Conservation (phyloP, 169 alveolate species). For the Plasmodium reichenowi region DNA sequence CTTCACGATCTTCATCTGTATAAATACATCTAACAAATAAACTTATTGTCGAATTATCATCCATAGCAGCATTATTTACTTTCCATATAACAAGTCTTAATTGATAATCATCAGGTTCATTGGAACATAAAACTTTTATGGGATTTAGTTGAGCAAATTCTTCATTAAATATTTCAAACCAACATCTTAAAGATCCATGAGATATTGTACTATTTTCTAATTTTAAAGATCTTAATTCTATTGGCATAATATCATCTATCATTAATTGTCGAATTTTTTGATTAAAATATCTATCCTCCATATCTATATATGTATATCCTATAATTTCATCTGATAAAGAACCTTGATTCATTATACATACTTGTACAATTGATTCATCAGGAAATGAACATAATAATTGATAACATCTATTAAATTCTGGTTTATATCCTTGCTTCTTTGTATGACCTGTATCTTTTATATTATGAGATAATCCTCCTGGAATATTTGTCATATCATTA, state of each 20-base stretch:
- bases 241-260: constrained; percentile 86
- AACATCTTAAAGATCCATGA: constrained; percentile 91
- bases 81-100: constrained; percentile 92
- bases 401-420: constrained; percentile 90
- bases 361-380: constrained; percentile 89
- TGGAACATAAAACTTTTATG: constrained; percentile 83
- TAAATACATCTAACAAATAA: constrained; percentile 89
- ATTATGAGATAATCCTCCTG: constrained; percentile 86
- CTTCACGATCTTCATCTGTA: constrained; percentile 86
- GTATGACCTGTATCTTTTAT: constrained; percentile 87
- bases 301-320: constrained; percentile 91
- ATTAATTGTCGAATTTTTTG: constrained; percentile 86
- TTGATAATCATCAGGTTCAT: constrained; percentile 91
- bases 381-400: constrained; percentile 91
- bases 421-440: constrained; percentile 89
- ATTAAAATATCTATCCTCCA: constrained; percentile 92
- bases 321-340: constrained; percentile 89
- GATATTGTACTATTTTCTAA: constrained; percentile 86
- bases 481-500: constrained; percentile 81
- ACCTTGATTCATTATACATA: constrained; percentile 88
- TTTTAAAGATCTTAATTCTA: constrained; percentile 86
- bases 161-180: constrained; percentile 90
- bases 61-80: constrained; percentile 88
- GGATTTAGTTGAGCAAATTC: constrained; percentile 90
- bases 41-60: constrained; percentile 88